These are phyloP conservation scores for Lecanosticta acicola DNA, from an alignment of 2,329 filamentous ascomycete genomes.

Conservation along the genomic window DNA sequence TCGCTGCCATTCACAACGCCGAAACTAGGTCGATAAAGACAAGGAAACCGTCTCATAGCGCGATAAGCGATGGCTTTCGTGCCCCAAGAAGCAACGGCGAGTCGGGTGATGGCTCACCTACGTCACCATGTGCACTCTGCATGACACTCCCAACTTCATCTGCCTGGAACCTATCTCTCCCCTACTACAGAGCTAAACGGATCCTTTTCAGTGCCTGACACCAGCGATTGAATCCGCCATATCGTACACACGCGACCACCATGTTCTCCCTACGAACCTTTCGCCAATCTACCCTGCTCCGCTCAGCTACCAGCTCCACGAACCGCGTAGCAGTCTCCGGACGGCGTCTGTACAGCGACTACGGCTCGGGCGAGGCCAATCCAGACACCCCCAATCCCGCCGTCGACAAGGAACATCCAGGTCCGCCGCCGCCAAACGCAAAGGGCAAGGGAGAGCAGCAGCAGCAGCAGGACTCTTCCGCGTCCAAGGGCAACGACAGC, in stretches of 20 bases:
- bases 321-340: background rate
- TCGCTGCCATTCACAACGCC: too few species aligned
- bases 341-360: constrained; percentile 3
- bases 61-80: too few species aligned
- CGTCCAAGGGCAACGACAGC: background rate
- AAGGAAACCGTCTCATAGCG: background rate
- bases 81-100: background rate
- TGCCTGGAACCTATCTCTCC: too few species aligned
- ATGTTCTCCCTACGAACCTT: constrained; percentile 5
- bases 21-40: too few species aligned
- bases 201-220: too few species aligned
- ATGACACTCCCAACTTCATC: too few species aligned
- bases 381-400: constrained; percentile 1
- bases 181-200: background rate
- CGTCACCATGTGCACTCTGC: background rate
- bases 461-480: background rate
- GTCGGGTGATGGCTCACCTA: background rate
- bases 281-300: constrained; percentile 2
- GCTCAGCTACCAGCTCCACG: background rate
- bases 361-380: constrained; percentile 7
- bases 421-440: constrained; percentile 4
- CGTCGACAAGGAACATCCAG: constrained; percentile 6
- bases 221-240: background rate
- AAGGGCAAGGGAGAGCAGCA: constrained; percentile 3
- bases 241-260: background rate